A percentile compares a stretch with the other conserved stretches of the same genome.
Evolutionary conservation across 2,329 filamentous ascomycete species (phyloP).

Genomic region (Calonectria fujianensis): DNA sequence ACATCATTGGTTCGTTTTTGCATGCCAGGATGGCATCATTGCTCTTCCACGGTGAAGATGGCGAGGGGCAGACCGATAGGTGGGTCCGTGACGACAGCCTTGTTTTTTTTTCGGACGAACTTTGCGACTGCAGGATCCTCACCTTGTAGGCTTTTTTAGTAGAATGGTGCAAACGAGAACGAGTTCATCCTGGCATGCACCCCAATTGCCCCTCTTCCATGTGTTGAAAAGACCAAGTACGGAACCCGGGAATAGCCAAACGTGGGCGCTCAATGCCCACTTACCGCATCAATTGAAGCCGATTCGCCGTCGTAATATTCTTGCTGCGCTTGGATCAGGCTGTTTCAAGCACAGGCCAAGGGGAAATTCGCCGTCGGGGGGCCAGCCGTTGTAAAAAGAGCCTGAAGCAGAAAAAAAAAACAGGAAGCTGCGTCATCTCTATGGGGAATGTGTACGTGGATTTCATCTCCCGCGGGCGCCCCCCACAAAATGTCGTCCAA

Average conservation of each 20-base stretch:
- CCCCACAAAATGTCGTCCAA: constrained; percentile 13
- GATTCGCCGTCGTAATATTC: not conserved
- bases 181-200: not conserved
- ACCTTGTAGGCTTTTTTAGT: not conserved
- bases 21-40: not conserved
- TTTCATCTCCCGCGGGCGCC: constrained; percentile 9
- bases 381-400: not conserved
- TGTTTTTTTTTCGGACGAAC: not conserved
- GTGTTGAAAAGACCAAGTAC: not conserved
- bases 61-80: not conserved
- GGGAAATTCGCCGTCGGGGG: not conserved
- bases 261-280: not conserved
- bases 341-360: not conserved
- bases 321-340: not conserved
- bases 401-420: not conserved
- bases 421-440: constrained; percentile 8
- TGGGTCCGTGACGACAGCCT: not conserved
- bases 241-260: not conserved
- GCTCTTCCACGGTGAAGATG: not conserved
- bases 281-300: not conserved
- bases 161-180: not conserved
- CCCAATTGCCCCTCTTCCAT: not conserved
- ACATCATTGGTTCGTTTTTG: not conserved
- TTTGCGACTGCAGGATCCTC: not conserved
- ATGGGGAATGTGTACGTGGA: constrained; percentile 21